Evolutionary conservation across 257 asterid species (phyloP), one percentile per base, ranked within the genome.

Genomic region (Jasminum sambac): DNA sequence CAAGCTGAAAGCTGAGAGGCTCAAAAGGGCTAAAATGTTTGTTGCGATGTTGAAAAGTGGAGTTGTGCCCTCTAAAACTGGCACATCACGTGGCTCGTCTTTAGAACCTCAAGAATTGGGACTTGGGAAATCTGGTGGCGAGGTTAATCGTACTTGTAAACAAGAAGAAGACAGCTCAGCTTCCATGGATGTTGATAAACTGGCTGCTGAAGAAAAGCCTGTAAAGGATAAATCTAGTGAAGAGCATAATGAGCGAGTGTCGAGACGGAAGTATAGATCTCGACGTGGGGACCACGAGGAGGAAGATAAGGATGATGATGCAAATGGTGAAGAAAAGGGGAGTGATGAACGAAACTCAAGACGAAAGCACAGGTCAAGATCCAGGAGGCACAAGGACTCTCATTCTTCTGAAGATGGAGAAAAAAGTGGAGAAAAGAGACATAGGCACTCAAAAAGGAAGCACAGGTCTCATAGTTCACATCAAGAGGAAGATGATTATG

Each of bases 11-110:
- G 98, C 98, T 21, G 98, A 89, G 85, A 87, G 97, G 81, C 83
- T 87, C 69, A 89, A 79, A 87, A 85, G 84, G 88, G 99, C 98
- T 39, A 95, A 88, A 75, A 82, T 86, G 95, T 95, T 95, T 82
- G 94, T 91, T 24, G 84, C 98, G 40, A 81, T 72, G 90, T 81
- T 89, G 84, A 91, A 86, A 85, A 77, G 85, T 75, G 89, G 96
- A 72, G 79, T 78, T 12, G 76, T 71, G 23, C 89, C 92, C 41
- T 63, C 38, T 30, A 84, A 80, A 80, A 65, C 84, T 61, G 96
- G 79, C 71, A 44, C 82, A 12, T 75, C 83, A 0, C 83, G 86
- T 63, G 84, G 82, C 62, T 74, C 86, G 64, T 94, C 96, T 8
- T 66, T 74, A 23, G 96, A 94, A 70, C 96, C 89, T 76, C 75